Conservation (phyloP, 257 asterid species). For the Solanum clarkiae region DNA sequence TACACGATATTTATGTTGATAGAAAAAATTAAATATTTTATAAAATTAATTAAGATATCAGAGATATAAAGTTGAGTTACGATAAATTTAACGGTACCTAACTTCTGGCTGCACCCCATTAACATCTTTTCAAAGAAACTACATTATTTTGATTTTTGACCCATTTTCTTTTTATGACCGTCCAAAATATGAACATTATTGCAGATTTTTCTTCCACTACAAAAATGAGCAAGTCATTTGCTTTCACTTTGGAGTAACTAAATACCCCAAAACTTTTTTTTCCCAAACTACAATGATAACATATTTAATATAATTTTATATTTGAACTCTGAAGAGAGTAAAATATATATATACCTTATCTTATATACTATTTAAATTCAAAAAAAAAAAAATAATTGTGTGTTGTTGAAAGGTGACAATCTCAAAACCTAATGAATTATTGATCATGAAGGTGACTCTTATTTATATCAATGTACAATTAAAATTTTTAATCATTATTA, state of each 20-base stretch:
- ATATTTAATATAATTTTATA: too few species aligned
- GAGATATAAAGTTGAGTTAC: not conserved
- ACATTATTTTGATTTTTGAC: not conserved
- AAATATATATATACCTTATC: too few species aligned
- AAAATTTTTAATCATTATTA: not conserved
- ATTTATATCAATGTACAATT: not conserved
- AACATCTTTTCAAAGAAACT: slow-evolving; percentile 1
- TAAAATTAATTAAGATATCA: not conserved
- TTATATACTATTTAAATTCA: too few species aligned
- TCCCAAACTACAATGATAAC: not conserved
- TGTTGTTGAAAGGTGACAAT: not conserved
- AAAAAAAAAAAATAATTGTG: too few species aligned
- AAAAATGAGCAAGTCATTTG: slow-evolving; percentile 4
- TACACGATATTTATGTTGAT: too few species aligned
- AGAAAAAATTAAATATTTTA: too few species aligned
- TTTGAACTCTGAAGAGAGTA: too few species aligned
- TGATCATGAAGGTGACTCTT: not conserved
- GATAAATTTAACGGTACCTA: slow-evolving; percentile 1
- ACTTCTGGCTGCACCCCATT: slow-evolving; percentile 30
- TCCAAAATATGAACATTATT: not conserved
- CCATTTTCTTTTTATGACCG: not conserved
- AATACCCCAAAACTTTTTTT: not conserved
- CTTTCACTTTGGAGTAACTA: not conserved
- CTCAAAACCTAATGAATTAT: not conserved
- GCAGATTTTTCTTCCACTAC: not conserved